Conservation (phyloP, 106 monocot species). For the Acanthochlamys bracteata region DNA sequence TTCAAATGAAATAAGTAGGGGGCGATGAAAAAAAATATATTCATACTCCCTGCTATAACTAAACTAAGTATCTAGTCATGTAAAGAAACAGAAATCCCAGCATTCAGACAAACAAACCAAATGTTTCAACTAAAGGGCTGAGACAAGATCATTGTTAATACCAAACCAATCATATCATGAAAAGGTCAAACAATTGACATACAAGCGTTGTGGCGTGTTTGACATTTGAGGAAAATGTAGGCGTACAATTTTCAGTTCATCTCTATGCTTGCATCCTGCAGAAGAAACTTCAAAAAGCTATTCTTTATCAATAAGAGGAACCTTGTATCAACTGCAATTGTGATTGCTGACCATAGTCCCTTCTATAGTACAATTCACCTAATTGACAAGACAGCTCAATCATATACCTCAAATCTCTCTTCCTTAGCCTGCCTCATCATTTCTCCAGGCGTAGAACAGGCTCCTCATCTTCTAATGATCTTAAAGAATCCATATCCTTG, state of each 20-base stretch:
- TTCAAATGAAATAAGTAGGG: background rate
- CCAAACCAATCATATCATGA: background rate
- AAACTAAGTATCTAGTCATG: background rate
- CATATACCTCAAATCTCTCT: slow-evolving; percentile 60
- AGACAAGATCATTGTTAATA: background rate
- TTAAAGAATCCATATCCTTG: slow-evolving; percentile 58
- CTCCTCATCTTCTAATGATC: slow-evolving; percentile 60
- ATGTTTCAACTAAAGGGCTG: background rate
- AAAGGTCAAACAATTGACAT: slow-evolving; percentile 4
- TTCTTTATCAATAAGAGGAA: background rate
- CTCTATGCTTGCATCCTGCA: slow-evolving; percentile 81
- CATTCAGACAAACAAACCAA: background rate
- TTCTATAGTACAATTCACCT: background rate
- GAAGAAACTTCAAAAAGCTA: slow-evolving; percentile 2
- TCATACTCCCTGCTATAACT: background rate
- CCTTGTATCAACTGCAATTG: slow-evolving; percentile 1
- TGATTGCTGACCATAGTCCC: background rate
- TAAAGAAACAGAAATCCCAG: too few relatives aligned
- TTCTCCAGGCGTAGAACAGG: slow-evolving; percentile 52
- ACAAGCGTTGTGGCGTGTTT: slow-evolving; percentile 89
- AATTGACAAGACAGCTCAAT: background rate
- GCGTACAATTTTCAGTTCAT: slow-evolving; percentile 68
- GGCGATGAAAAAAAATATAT: background rate
- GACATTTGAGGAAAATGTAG: slow-evolving; percentile 83
- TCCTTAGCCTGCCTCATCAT: slow-evolving; percentile 44